Evolutionary conservation across 306 rosid species (phyloP), one percentile per base, ranked within the genome.

Genomic region (Prunus padus): DNA sequence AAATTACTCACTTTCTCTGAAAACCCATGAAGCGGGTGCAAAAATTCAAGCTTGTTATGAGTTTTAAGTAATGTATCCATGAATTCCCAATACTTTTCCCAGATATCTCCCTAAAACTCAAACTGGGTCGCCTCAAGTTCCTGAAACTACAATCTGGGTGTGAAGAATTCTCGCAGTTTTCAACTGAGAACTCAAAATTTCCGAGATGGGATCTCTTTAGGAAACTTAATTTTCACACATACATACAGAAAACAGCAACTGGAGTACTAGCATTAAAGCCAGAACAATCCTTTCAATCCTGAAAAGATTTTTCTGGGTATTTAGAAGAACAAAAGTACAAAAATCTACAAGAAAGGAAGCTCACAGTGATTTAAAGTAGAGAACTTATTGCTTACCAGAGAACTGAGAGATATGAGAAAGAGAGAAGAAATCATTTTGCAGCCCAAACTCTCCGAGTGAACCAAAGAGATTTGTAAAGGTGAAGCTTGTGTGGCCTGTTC

Each of bases 11-110:
- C 57, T 82, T 89, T 95, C 64, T 89, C 99, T 1, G 91, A 85
- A 82, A 89, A 85, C 77, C 97, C 92, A 76, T 88, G 89, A 75
- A 90, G 80, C 63, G 97, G 97, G 74, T 87, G 93, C 76, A 92
- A 79, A 83, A 88, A 92, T 47, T 74, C 88, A 79, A 90, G 96
- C 81, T 82, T 92, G 89, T 89, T 92, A 49, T 90, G 96, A 47
- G 93, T 95, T 88, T 95, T 95, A 76, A 95, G 97, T 54, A 92
- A 78, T 74, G 99, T 90, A 81, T 89, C 99, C 99, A 95, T 95
- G 56, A 20, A 57, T 57, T 72, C 52, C 26, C 64, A 66, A 51
- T 45, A 30, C 40, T 50, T 26, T 40, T 66, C 52, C 46, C 84
- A 71, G 37, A 78, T 55, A 72, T 68, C 64, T 52, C 70, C 8